These are phyloP conservation scores for Neurospora sp. DNA, from an alignment of 495 filamentous ascomycete genomes.

Conservation along the genomic window DNA sequence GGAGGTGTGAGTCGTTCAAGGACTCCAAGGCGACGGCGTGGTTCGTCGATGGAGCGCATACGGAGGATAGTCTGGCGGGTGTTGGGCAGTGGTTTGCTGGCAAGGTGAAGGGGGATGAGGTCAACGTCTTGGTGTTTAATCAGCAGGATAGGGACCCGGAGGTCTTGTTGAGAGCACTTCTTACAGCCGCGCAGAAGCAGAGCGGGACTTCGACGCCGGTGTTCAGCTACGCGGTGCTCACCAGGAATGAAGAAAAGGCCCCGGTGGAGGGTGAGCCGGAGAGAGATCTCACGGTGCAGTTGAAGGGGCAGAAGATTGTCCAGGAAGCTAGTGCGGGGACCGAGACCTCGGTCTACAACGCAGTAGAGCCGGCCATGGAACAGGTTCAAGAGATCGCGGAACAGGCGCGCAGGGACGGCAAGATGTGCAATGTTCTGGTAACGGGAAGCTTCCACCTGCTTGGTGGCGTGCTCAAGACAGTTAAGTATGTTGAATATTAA, in stretches of 20 bases:
- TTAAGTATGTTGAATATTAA: constrained; percentile 43
- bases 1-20: constrained; percentile 61
- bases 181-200: constrained; percentile 12
- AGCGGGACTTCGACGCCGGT: neutral
- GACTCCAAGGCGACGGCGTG: constrained; percentile 50
- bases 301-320: constrained; percentile 19
- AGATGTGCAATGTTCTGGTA: constrained; percentile 35
- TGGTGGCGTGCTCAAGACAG: constrained; percentile 65
- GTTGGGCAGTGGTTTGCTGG: constrained; percentile 63
- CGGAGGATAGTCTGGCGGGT: constrained; percentile 64
- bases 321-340: constrained; percentile 6
- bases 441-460: constrained; percentile 90
- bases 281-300: constrained; percentile 28
- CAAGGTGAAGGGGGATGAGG: constrained; percentile 19
- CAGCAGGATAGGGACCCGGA: constrained; percentile 74
- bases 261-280: constrained; percentile 8
- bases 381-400: constrained; percentile 11
- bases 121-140: constrained; percentile 72
- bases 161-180: constrained; percentile 46
- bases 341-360: constrained; percentile 12
- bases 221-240: constrained; percentile 32
- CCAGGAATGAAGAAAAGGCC: constrained; percentile 29
- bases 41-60: constrained; percentile 89
- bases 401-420: constrained; percentile 6
- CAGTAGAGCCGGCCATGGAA: constrained; percentile 21